Evolutionary conservation across 2,329 filamentous ascomycete species (phyloP).

Genomic region (Apiospora rasikravindrae): DNA sequence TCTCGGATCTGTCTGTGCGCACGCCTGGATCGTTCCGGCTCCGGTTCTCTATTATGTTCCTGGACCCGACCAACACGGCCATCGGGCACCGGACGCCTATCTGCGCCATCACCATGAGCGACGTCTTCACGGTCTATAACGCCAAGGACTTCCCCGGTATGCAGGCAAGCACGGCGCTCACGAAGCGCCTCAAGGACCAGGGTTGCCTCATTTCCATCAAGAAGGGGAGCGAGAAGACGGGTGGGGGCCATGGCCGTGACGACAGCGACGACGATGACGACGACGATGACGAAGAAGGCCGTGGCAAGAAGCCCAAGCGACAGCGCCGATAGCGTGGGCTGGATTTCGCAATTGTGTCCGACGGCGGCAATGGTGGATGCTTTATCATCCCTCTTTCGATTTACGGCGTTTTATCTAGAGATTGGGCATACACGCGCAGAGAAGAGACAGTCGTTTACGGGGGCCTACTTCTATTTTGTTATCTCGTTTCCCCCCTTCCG

Average conservation of each 20-base stretch:
- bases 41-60: conserved; percentile 74
- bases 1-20: conserved; percentile 80
- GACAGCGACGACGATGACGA: conserved; percentile 54
- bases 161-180: conserved; percentile 75
- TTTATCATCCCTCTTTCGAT: neutral
- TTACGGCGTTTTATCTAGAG: conserved; percentile 9
- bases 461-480: neutral
- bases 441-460: neutral
- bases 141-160: conserved; percentile 89
- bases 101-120: conserved; percentile 61
- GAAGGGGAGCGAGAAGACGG: conserved; percentile 76
- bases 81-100: conserved; percentile 59
- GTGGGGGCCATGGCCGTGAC: conserved; percentile 39
- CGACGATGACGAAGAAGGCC: conserved; percentile 39
- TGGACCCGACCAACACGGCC: conserved; percentile 66
- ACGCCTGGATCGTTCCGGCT: conserved; percentile 78
- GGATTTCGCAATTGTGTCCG: too few species aligned
- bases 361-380: neutral
- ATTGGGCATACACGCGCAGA: conserved; percentile 10
- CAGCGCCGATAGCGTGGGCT: neutral
- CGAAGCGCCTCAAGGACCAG: conserved; percentile 76
- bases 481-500: neutral
- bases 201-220: conserved; percentile 86
- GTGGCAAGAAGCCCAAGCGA: conserved; percentile 15
- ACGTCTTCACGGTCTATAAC: conserved; percentile 79